Conservation (phyloP, 2,329 filamentous ascomycete species). For the Arthrobotrys entomopaga region DNA sequence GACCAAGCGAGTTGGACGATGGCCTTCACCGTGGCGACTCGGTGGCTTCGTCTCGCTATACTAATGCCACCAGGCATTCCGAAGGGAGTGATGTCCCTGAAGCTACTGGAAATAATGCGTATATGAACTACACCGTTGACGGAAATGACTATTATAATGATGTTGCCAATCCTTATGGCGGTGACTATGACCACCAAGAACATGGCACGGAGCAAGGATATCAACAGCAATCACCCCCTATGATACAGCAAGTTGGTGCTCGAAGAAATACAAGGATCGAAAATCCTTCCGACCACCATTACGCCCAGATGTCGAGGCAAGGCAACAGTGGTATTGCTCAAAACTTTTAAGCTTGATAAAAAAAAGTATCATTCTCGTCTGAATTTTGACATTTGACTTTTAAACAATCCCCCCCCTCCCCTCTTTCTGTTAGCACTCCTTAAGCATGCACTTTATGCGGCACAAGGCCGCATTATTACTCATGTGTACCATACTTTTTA, state of each 20-base stretch:
- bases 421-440: too few relatives aligned
- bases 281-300: conserved; percentile 76
- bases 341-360: conserved; percentile 76
- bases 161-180: conserved; percentile 68
- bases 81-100: conserved; percentile 67
- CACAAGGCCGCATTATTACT: too few relatives aligned
- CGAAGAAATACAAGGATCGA: conserved; percentile 94
- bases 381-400: too few relatives aligned
- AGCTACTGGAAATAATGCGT: conserved; percentile 59
- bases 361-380: too few relatives aligned
- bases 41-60: conserved; percentile 96
- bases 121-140: conserved; percentile 66
- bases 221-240: conserved; percentile 70
- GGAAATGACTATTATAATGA: conserved; percentile 69
- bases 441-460: too few relatives aligned
- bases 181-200: conserved; percentile 60
- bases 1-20: conserved; percentile 71
- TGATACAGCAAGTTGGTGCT: conserved; percentile 93
- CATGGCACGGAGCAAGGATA: conserved; percentile 62
- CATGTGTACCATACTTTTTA: too few relatives aligned
- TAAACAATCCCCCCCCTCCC: too few relatives aligned
- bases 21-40: conserved; percentile 89
- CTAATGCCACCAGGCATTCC: conserved; percentile 77
- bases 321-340: conserved; percentile 92
- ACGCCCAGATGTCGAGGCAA: conserved; percentile 75